Base-by-base conservation (phyloP, 1,284 basidiomycete genomes). In the Malassezia nana region DNA sequence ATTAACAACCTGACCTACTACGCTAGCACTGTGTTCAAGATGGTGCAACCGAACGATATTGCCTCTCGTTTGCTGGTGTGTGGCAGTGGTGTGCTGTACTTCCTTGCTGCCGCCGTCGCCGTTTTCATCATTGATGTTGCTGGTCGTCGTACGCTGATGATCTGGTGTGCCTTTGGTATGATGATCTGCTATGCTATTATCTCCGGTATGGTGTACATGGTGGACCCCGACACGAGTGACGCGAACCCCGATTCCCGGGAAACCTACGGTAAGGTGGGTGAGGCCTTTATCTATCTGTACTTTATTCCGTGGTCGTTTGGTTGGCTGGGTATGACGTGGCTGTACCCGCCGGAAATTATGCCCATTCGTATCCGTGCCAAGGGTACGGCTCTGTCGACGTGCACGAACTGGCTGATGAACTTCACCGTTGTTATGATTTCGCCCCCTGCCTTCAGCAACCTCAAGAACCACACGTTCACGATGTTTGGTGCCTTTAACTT, bases 71-170 rank as follows among this genome's bases (percentile, higher is more conserved):
- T 84, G 51, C 77, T 85, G 45, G 83, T 84, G 0, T 82, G 82
- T 15, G 82, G 81, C 52, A 84, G 84, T 65, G 82, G 82, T 41
- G 83, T 83, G 5, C 82, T 84, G 70, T 83, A 83, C 65, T 82
- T 83, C 69, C 65, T 82, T 18, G 81, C 81, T 31, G 81, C 81
- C 16, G 78, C 82, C 60, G 75, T 79, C 26, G 82, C 82, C 16
- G 76, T 83, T 49, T 69, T 70, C 61, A 76, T 83, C 38, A 82
- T 84, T 62, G 75, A 76, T 57, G 55, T 62, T 3, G 66, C 71
- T 31, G 84, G 84, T 0, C 78, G 84, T 13, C 77, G 83, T 25
- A 81, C 80, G 60, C 78, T 84, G 28, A 84, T 85, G 82, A 78
- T 86, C 63, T 80, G 79, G 73, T 82, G 82, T 47, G 81, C 83